phyloP scores from a whole-genome alignment of 441 rosid species.

The Populus hybrid region DNA sequence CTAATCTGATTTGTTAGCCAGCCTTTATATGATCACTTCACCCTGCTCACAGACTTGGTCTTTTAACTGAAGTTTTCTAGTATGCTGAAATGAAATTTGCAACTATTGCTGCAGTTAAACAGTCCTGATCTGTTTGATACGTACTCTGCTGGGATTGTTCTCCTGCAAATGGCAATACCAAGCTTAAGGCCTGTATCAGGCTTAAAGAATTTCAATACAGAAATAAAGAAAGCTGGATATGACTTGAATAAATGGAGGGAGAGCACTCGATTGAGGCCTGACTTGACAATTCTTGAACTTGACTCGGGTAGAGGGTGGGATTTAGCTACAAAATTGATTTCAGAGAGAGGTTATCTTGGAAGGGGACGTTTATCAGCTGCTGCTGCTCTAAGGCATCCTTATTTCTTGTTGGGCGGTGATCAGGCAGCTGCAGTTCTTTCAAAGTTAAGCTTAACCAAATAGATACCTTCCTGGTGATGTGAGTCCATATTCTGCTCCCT shows the following conservation, averaged over 20 bases:
- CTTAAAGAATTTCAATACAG: conserved; percentile 80
- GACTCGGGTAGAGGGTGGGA: conserved; percentile 98
- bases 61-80: background rate
- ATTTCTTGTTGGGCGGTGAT: conserved; percentile 88
- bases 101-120: conserved; percentile 59
- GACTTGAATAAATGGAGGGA: conserved; percentile 79
- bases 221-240: conserved; percentile 52
- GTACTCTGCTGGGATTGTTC: conserved; percentile 87
- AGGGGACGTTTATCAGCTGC: conserved; percentile 93
- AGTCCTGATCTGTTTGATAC: conserved; percentile 93
- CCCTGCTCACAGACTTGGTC: background rate
- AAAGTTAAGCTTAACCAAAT: conserved; percentile 63
- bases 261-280: conserved; percentile 66
- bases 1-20: too few relatives aligned
- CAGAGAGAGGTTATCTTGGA: conserved; percentile 70
- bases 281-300: conserved; percentile 74
- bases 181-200: conserved; percentile 58
- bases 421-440: conserved; percentile 91
- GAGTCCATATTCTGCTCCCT: conserved; percentile 10
- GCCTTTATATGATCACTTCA: too few relatives aligned
- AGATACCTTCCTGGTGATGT: conserved; percentile 16
- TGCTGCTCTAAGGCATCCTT: conserved; percentile 92
- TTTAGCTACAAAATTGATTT: conserved; percentile 75
- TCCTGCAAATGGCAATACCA: conserved; percentile 94
- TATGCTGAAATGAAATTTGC: conserved; percentile 14